Conservation (phyloP, 2,329 filamentous ascomycete genomes). For the Aspergillus quadricinctus region DNA sequence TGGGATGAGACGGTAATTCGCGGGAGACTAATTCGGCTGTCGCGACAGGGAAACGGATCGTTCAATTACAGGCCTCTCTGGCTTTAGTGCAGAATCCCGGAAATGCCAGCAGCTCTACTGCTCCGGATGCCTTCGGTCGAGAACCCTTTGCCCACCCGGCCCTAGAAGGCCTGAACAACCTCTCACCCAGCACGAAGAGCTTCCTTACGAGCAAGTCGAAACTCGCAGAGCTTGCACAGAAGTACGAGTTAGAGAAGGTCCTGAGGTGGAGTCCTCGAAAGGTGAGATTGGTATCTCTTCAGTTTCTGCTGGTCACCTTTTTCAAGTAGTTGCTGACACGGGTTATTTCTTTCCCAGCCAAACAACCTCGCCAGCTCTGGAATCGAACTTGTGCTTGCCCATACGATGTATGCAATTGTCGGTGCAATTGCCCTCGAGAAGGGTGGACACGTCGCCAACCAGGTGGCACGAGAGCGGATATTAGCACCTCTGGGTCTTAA, state of each 20-base stretch:
- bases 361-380: constrained; percentile 70
- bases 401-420: constrained; percentile 77
- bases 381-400: constrained; percentile 66
- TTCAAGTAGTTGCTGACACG: neutral
- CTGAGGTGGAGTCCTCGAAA: constrained; percentile 84
- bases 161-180: constrained; percentile 67
- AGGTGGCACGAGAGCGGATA: constrained; percentile 72
- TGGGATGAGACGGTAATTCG: neutral
- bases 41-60: constrained; percentile 56
- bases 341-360: constrained; percentile 40
- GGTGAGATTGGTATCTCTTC: constrained; percentile 48
- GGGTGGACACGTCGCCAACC: constrained; percentile 71
- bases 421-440: constrained; percentile 87
- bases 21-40: constrained; percentile 1
- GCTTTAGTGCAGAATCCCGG: constrained; percentile 52
- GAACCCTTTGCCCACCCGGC: constrained; percentile 66
- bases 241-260: constrained; percentile 68
- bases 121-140: constrained; percentile 53
- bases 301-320: constrained; percentile 1
- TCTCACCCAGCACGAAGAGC: constrained; percentile 58
- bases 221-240: constrained; percentile 63
- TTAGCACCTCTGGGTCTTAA: constrained; percentile 50
- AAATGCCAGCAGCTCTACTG: constrained; percentile 21
- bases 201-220: constrained; percentile 61
- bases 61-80: constrained; percentile 62